Evolutionary conservation across 2,329 filamentous ascomycete species (phyloP), one percentile per base, ranked within the genome.

Genomic region (Cercospora zeae-maydis): DNA sequence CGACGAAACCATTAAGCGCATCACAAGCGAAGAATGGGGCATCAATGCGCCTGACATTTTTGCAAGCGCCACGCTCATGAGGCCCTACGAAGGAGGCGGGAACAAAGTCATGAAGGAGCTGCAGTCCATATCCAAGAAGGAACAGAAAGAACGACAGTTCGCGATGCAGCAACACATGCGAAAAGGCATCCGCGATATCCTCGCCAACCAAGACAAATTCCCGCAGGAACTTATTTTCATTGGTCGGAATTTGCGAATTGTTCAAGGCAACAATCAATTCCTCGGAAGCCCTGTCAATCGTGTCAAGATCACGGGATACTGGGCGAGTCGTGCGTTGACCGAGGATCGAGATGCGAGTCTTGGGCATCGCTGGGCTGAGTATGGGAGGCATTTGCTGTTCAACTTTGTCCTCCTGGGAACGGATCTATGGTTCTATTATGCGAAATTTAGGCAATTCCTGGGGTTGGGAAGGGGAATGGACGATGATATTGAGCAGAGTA

Each of bases 211-310:
- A 77, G 87, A 88, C 45, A 92, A 93, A 75, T 93, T 91, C 87
- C 93, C 93, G 4, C 89, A 90, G 73, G 92, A 96, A 75, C 87
- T 97, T 63, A 87, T 96, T 71, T 96, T 97, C 76, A 92, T 97
- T 70, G 92, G 91, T 1, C 86, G 93, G 39, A 96, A 96, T 75
- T 86, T 96, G 81, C 86, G 93, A 58, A 96, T 97, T 71, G 92
- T 96, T 1, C 92, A 96, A 77, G 91, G 88, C 5, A 96, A 96
- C 77, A 96, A 96, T 75, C 92, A 96, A 74, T 93, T 90, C 77
- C 84, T 96, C 57, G 92, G 92, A 21, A 91, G 88, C 0, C 93
- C 93, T 0, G 92, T 96, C 47, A 93, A 96, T 76, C 83, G 95
- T 1, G 86, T 98, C 76, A 97, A 97, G 79, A 92, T 96, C 75